A percentile compares a stretch with the other conserved stretches of the same genome.
phyloP scores from a whole-genome alignment of 2,329 filamentous ascomycete species.

The Lojkania enalia region DNA sequence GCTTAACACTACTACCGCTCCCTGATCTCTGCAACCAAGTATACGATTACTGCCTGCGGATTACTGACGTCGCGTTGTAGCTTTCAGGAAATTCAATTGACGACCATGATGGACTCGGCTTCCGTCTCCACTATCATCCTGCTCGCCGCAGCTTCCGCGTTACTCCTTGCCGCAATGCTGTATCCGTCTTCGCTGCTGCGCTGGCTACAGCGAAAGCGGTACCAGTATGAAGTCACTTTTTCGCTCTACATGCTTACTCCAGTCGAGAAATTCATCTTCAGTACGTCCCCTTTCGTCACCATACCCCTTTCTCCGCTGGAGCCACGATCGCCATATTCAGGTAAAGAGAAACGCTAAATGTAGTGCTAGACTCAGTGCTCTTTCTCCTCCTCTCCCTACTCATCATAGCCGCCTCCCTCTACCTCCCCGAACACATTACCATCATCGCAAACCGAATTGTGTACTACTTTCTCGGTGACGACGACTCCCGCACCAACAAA shows the following conservation, averaged over 20 bases:
- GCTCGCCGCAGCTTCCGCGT: conserved; percentile 40
- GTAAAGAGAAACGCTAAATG: conserved; percentile 10
- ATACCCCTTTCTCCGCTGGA: conserved; percentile 15
- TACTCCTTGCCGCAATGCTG: conserved; percentile 50
- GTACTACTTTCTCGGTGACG: conserved; percentile 93
- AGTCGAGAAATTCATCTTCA: conserved; percentile 95
- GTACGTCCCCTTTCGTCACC: conserved; percentile 58
- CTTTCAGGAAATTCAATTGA: not conserved
- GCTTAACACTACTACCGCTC: too few species aligned
- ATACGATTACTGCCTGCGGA: not conserved
- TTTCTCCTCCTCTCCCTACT: conserved; percentile 88
- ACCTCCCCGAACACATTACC: conserved; percentile 88
- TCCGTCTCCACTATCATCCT: conserved; percentile 43
- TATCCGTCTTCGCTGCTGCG: conserved; percentile 64
- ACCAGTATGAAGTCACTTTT: conserved; percentile 98
- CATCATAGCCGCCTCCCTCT: conserved; percentile 82
- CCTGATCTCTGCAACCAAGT: not conserved
- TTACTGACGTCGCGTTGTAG: not conserved
- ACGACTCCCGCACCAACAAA: conserved; percentile 35
- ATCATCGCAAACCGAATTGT: conserved; percentile 82
- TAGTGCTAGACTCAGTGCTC: conserved; percentile 80
- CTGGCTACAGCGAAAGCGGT: conserved; percentile 93
- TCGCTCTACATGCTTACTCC: conserved; percentile 96
- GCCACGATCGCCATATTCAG: not conserved
- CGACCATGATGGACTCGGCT: conserved; percentile 38